Evolutionary conservation across 23 red algal genomes (phyloP), one percentile per base, ranked within the genome.

Genomic region (Pyropia yezoensis): DNA sequence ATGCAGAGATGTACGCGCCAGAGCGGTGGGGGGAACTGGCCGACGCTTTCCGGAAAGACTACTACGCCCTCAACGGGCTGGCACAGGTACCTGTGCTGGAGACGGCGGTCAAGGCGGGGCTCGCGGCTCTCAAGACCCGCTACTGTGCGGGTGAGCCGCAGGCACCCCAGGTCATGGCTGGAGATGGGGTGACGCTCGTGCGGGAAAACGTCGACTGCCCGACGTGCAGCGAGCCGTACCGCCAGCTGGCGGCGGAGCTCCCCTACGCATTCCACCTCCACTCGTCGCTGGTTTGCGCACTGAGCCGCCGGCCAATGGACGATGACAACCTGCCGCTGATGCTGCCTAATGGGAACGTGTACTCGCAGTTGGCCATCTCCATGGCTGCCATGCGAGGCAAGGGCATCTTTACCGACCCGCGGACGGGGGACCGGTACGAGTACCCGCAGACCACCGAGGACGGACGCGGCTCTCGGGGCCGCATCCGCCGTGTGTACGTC

Each of bases 321-420:
- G 94, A 98, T 50, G 78, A 98, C 74, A 98, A 98, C 55, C 79
- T 73, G 26, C 94, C 94, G 14, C 74, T 98, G 74, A 83, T 89
- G 47, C 65, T 91, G 49, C 86, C 86, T 4, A 90, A 98, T 51
- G 94, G 94, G 33, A 98, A 98, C 67, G 85, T 90, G 13, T 98
- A 98, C 70, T 75, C 80, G 58, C 63, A 66, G 17, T 74, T 67
- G 33, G 90, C 82, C 32, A 50, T 95, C 24, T 47, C 39, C 39
- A 47, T 47, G 39, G 39, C 39, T 13, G 39, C 39, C 39, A 47
- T 47, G 39, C 39, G 39, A 1, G 39, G 39, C 39, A 47, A 47
- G 11, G 39, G 39, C 39, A 47, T 47, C 39, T 47, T 47, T 47
- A 47, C 39, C 39, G 39, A 47, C 39, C 39, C 39, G 39, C 4